Conservation (phyloP, 1,284 basidiomycete species). For the Fomes fomentarius region DNA sequence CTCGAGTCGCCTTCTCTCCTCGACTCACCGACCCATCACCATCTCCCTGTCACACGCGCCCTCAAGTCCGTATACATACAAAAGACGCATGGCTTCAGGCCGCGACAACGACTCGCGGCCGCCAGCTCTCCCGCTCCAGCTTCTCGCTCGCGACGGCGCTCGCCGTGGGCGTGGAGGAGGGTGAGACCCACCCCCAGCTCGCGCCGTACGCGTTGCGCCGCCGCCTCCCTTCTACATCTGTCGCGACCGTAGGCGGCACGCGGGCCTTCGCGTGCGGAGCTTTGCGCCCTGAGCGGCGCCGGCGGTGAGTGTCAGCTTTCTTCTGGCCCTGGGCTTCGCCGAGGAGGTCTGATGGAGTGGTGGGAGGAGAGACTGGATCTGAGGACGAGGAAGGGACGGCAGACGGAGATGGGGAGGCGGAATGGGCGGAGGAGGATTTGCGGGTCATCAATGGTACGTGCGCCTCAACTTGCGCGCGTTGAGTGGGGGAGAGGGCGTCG, state of each 20-base stretch:
- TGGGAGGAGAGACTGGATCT: not conserved
- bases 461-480: conserved; percentile 18
- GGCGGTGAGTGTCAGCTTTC: conserved; percentile 16
- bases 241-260: conserved; percentile 13
- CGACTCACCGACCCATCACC: too few species aligned
- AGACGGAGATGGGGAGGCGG: not conserved
- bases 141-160: conserved; percentile 11
- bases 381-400: not conserved
- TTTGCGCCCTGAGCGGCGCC: conserved; percentile 28
- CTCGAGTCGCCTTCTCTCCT: too few species aligned
- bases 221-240: conserved; percentile 27
- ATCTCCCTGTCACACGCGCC: too few species aligned
- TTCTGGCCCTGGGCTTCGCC: not conserved
- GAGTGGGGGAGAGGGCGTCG: conserved; percentile 22
- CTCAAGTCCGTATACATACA: too few species aligned
- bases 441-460: conserved; percentile 21
- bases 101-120: too few species aligned
- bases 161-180: conserved; percentile 6
- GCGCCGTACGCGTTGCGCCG: conserved; percentile 24
- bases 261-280: conserved; percentile 19
- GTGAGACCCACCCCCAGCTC: conserved; percentile 30
- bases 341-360: not conserved
- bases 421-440: not conserved
- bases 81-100: too few species aligned
- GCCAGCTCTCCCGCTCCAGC: conserved; percentile 7